These are phyloP conservation scores for Debaryomyces singareniensis DNA, from an alignment of 1,139 yeast species.

Conservation along the genomic window DNA sequence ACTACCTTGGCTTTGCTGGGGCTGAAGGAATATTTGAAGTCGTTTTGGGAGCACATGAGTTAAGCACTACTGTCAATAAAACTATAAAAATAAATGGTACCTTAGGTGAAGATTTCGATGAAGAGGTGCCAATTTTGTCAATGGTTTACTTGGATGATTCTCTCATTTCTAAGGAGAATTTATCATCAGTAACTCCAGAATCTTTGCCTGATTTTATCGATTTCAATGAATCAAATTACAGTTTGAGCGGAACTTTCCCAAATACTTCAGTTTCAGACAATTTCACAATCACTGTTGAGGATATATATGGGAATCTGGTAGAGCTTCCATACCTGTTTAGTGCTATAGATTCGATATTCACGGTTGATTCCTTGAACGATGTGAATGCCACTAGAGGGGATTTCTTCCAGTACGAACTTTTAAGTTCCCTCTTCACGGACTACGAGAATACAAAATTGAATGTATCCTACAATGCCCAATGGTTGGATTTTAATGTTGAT, in stretches of 20 bases:
- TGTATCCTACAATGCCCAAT: conserved; percentile 42
- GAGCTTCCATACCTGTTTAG: conserved; percentile 49
- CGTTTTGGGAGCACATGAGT: conserved; percentile 81
- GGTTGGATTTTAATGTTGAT: conserved; percentile 57
- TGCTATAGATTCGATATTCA: conserved; percentile 46
- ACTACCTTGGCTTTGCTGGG: conserved; percentile 69
- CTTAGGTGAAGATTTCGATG: conserved; percentile 45
- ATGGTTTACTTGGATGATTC: conserved; percentile 56
- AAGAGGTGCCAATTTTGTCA: conserved; percentile 53
- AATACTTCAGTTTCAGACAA: conserved; percentile 30
- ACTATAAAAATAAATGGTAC: conserved; percentile 63
- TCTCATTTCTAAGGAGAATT: conserved; percentile 40
- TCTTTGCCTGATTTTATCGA: conserved; percentile 58
- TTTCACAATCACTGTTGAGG: conserved; percentile 56
- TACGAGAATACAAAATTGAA: conserved; percentile 43
- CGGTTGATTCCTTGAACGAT: conserved; percentile 43
- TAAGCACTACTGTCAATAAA: conserved; percentile 55
- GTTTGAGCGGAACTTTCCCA: conserved; percentile 59
- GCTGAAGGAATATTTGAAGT: conserved; percentile 64
- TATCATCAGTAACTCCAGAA: conserved; percentile 44
- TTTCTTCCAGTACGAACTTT: conserved; percentile 49
- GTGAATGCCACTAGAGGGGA: conserved; percentile 62
- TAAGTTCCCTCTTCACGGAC: conserved; percentile 51
- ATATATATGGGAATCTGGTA: conserved; percentile 59
- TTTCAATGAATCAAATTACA: conserved; percentile 33